These are phyloP conservation scores for Chlamydomonas asymmetrica DNA, from an alignment of 139 green algal species.

Conservation along the genomic window DNA sequence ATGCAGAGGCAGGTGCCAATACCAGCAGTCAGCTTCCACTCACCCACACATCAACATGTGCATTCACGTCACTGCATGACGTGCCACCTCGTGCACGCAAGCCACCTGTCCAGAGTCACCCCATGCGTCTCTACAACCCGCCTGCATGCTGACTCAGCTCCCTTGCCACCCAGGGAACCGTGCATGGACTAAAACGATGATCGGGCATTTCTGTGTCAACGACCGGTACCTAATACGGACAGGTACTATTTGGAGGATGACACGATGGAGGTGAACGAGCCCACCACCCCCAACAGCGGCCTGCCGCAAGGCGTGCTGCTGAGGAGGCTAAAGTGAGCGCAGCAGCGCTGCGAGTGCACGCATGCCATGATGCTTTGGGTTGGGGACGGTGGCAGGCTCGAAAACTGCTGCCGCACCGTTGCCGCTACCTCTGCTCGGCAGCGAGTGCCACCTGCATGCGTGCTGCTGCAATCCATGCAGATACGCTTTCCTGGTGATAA, in stretches of 20 bases:
- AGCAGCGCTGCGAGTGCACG: slow-evolving; percentile 50
- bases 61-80: background rate
- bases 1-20: too few relatives aligned
- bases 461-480: too few relatives aligned
- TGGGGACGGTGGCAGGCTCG: background rate
- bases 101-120: background rate
- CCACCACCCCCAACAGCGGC: slow-evolving; percentile 68
- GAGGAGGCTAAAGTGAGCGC: slow-evolving; percentile 49
- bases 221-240: slow-evolving; percentile 47
- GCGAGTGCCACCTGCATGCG: background rate
- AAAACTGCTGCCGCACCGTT: background rate
- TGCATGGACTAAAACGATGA: background rate
- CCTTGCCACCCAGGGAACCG: too few relatives aligned
- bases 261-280: slow-evolving; percentile 75
- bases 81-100: background rate
- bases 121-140: background rate
- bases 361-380: background rate
- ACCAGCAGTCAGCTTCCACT: too few relatives aligned
- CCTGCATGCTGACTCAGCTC: too few relatives aligned
- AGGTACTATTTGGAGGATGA: slow-evolving; percentile 82
- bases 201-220: slow-evolving; percentile 51
- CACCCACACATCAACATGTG: background rate
- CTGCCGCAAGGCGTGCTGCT: slow-evolving; percentile 75
- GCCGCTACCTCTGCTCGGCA: background rate
- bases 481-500: too few relatives aligned